Evolutionary conservation across 345 rosid genomes (phyloP).

Genomic region (Hibiscus mutabilis): DNA sequence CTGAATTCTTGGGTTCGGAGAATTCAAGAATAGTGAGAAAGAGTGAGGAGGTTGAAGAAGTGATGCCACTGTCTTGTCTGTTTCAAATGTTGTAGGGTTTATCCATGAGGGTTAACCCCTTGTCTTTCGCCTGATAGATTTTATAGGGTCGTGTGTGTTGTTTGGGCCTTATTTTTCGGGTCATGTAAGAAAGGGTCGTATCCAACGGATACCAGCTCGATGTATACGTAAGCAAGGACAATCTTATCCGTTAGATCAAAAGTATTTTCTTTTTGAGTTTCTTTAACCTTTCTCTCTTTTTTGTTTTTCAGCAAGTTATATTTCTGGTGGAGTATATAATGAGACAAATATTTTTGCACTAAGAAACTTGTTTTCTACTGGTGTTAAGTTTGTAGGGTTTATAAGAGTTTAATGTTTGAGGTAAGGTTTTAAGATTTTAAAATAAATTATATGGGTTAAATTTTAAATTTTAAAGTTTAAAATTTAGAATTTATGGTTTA

Average conservation of each 20-base stretch:
- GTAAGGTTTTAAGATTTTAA: too few relatives aligned
- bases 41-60: background rate
- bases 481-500: too few relatives aligned
- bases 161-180: background rate
- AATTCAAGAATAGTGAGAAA: slow-evolving; percentile 11
- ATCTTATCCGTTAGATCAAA: slow-evolving; percentile 16
- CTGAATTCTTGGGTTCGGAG: slow-evolving; percentile 1
- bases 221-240: background rate
- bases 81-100: slow-evolving; percentile 18
- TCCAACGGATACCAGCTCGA: background rate
- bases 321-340: too few relatives aligned
- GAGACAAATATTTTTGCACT: too few relatives aligned
- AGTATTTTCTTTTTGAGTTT: too few relatives aligned
- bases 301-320: too few relatives aligned
- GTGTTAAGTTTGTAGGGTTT: too few relatives aligned
- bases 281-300: too few relatives aligned
- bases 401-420: too few relatives aligned
- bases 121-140: background rate
- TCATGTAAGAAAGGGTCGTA: background rate
- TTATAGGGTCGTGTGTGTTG: slow-evolving; percentile 12
- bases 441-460: too few relatives aligned
- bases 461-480: too few relatives aligned
- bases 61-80: background rate
- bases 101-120: slow-evolving; percentile 19
- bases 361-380: too few relatives aligned